Base-by-base conservation (phyloP, 2,329 filamentous ascomycete species). In the Fusarium acutatum region DNA sequence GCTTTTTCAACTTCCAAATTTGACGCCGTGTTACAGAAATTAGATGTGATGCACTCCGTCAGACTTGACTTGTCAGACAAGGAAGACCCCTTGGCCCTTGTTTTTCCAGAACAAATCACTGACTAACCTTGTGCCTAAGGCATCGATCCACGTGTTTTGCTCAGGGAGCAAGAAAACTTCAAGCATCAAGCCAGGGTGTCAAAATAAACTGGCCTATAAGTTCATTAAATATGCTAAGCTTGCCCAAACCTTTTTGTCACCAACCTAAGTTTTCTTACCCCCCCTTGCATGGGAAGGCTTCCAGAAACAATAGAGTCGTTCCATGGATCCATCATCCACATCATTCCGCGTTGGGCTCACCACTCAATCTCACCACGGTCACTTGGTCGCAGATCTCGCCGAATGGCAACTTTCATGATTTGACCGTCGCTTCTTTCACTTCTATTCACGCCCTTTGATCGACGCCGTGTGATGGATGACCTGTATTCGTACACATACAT, bases 291-390 rank as follows among this genome's bases (percentile, higher is more conserved):
- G n/a, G 65, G 52, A 65, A 74, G 40, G 72, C 69, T 75, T 75
- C 72, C 56, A 75, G 72, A 75, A 75, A 46, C 44, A 59, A 69
- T 67, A 47, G 47, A 66, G 68, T 74, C 62, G 71, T 74, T 74
- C 71, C 68, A 68, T 71, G 54, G 62, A 65, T 54, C 64, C 70
- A 66, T 65, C 69, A 54, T 56, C 52, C 71, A 65, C 67, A 67
- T 74, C 46, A 68, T 72, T 44, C 67, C 56, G 59, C 71, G 62
- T 72, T 34, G 44, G 61, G 64, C 50, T 69, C 57, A 50, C 60
- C 46, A 44, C 62, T 58, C 59, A 74, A 58, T 66, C 37, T 72
- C 60, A 60, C 60, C 40, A 24, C 46, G 46, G 71, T 69, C 59
- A 63, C 67, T 73, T 69, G 56, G 59, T 72, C 53, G 71, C 64